Evolutionary conservation across 352 stramenopile species (phyloP).

Genomic region (Phytophthora sp.): DNA sequence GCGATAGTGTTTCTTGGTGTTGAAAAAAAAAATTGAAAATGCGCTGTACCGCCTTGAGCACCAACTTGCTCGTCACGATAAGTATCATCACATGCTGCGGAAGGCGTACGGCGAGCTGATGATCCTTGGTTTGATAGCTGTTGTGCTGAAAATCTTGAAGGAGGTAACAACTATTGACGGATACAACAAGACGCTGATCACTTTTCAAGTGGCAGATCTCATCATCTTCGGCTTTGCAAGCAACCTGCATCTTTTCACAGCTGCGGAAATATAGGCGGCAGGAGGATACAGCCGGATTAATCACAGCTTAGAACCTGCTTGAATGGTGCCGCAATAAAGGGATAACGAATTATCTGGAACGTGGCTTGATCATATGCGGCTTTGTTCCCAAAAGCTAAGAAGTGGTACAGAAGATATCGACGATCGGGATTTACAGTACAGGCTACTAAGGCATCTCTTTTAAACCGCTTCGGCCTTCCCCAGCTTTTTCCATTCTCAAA

Average conservation of each 20-base stretch:
- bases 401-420: slow-evolving; percentile 1
- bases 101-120: slow-evolving; percentile 71
- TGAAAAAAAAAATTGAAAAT: slow-evolving; percentile 52
- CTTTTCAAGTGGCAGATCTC: slow-evolving; percentile 62
- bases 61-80: slow-evolving; percentile 54
- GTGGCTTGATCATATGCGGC: too few relatives aligned
- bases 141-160: slow-evolving; percentile 61
- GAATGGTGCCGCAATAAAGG: too few relatives aligned
- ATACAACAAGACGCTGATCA: slow-evolving; percentile 43
- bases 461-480: slow-evolving; percentile 46
- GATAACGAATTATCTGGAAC: too few relatives aligned
- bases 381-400: too few relatives aligned
- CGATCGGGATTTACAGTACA: slow-evolving; percentile 32
- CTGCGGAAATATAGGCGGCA: slow-evolving; percentile 43
- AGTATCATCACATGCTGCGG: slow-evolving; percentile 74
- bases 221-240: slow-evolving; percentile 68
- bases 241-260: slow-evolving; percentile 50
- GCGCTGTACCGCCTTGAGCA: slow-evolving; percentile 55
- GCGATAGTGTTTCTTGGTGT: slow-evolving; percentile 60
- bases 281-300: slow-evolving; percentile 49
- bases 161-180: slow-evolving; percentile 35
- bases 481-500: slow-evolving; percentile 77
- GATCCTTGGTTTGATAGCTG: slow-evolving; percentile 61
- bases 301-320: slow-evolving; percentile 48
- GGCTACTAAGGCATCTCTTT: slow-evolving; percentile 56